phyloP scores from a whole-genome alignment of 2,329 filamentous ascomycete genomes.

The Penicillium sp. region DNA sequence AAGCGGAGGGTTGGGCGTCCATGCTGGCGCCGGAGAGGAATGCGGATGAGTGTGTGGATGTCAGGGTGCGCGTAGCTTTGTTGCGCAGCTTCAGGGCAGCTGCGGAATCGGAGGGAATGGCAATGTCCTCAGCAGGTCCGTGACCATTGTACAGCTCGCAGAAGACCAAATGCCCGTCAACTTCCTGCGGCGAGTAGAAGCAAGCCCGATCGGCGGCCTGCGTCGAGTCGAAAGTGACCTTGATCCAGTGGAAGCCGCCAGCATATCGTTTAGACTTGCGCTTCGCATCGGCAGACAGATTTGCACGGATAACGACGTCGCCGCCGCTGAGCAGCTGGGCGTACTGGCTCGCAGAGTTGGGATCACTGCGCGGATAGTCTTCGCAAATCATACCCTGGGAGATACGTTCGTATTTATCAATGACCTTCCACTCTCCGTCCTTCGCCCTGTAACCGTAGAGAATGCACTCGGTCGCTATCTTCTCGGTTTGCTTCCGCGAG shows the following conservation, averaged over 20 bases:
- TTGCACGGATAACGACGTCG: slow-evolving; percentile 68
- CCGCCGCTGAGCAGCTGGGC: slow-evolving; percentile 73
- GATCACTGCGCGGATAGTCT: slow-evolving; percentile 87
- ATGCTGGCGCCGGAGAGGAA: slow-evolving; percentile 38
- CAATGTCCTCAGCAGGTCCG: slow-evolving; percentile 65
- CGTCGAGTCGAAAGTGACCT: slow-evolving; percentile 76
- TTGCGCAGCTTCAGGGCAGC: slow-evolving; percentile 31
- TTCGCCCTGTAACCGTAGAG: slow-evolving; percentile 80
- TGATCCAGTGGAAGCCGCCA: slow-evolving; percentile 90
- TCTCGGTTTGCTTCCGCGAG: slow-evolving; percentile 45
- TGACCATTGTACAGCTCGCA: slow-evolving; percentile 71
- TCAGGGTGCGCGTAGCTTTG: slow-evolving; percentile 41
- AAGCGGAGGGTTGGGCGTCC: slow-evolving; percentile 33
- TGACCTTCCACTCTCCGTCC: slow-evolving; percentile 74
- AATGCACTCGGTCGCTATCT: slow-evolving; percentile 75
- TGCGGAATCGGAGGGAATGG: slow-evolving; percentile 57
- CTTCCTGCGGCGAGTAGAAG: slow-evolving; percentile 70
- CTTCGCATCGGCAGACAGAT: slow-evolving; percentile 72
- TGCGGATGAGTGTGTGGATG: slow-evolving; percentile 40
- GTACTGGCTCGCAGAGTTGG: slow-evolving; percentile 69
- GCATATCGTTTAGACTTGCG: slow-evolving; percentile 78
- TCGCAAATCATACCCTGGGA: slow-evolving; percentile 82
- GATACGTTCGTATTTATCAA: slow-evolving; percentile 84
- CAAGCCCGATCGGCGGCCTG: slow-evolving; percentile 71
- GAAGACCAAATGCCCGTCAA: slow-evolving; percentile 71